Percentiles rank a stretch among this genome's conserved stretches.
phyloP scores from a whole-genome alignment of 2,329 filamentous ascomycete species.

The Pseudogymnoascus sp. region DNA sequence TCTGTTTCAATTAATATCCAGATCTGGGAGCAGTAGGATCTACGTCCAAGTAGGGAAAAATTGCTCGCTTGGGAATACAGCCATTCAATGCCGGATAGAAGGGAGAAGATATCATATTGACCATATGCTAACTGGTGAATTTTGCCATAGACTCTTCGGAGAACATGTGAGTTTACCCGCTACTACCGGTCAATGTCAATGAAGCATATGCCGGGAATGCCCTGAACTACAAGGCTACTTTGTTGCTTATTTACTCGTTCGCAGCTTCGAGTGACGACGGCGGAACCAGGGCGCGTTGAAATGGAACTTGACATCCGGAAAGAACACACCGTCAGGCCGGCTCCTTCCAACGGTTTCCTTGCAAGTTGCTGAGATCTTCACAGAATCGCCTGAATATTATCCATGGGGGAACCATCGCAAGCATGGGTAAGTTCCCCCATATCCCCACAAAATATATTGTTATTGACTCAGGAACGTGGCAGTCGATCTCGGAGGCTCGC shows the following conservation, averaged over 20 bases:
- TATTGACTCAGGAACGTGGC: constrained; percentile 10
- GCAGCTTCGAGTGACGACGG: constrained; percentile 61
- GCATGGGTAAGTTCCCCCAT: constrained; percentile 40
- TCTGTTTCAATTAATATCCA: background rate
- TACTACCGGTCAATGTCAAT: constrained; percentile 4
- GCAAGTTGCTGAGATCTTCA: background rate
- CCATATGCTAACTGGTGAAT: constrained; percentile 1
- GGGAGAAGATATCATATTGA: background rate
- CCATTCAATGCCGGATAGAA: background rate
- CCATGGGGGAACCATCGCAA: constrained; percentile 73
- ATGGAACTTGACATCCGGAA: constrained; percentile 70
- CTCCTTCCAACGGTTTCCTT: background rate
- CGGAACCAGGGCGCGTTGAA: constrained; percentile 59
- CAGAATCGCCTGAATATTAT: constrained; percentile 71
- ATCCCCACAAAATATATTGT: background rate
- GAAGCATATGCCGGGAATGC: background rate
- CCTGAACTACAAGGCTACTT: background rate
- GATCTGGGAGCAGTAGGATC: background rate
- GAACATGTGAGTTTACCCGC: constrained; percentile 25
- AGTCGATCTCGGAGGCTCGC: constrained; percentile 58
- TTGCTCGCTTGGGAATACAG: background rate
- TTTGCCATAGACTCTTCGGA: constrained; percentile 25
- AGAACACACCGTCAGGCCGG: constrained; percentile 60
- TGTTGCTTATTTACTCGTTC: background rate
- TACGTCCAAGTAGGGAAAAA: background rate